These are phyloP conservation scores for Herpetomonas samuelpessoai DNA, from an alignment of 208 protist species.

Conservation along the genomic window DNA sequence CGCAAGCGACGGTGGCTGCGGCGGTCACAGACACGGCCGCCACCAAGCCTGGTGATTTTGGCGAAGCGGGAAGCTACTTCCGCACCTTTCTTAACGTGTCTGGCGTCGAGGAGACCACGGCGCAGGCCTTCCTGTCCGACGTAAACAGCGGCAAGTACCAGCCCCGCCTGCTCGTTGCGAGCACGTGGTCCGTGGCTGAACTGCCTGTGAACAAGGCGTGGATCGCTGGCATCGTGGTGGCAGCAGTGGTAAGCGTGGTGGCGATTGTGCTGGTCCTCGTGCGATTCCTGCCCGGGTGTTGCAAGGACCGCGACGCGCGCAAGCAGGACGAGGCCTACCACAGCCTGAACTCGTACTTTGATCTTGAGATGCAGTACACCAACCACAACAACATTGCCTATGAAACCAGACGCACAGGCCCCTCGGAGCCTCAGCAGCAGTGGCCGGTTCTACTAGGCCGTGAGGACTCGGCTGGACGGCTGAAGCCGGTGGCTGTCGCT, in stretches of 20 bases:
- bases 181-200: slow-evolving; percentile 6
- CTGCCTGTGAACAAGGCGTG: slow-evolving; percentile 5
- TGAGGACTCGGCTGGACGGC: too few relatives aligned
- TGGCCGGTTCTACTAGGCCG: too few relatives aligned
- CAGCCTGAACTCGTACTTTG: neutral
- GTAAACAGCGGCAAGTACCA: slow-evolving; percentile 8
- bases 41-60: neutral
- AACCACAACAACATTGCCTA: too few relatives aligned
- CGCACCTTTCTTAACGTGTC: slow-evolving; percentile 10
- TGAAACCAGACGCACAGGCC: too few relatives aligned
- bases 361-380: slow-evolving; percentile 6
- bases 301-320: neutral
- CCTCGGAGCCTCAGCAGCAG: too few relatives aligned
- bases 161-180: slow-evolving; percentile 2
- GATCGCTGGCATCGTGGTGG: slow-evolving; percentile 16
- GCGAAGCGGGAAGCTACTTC: slow-evolving; percentile 3
- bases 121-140: slow-evolving; percentile 2
- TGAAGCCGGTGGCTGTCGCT: too few relatives aligned
- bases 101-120: slow-evolving; percentile 2
- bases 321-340: neutral
- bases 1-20: neutral
- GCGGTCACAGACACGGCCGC: neutral
- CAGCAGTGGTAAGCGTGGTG: neutral
- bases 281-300: neutral
- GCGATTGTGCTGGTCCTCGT: slow-evolving; percentile 8